These are phyloP conservation scores for Leucaena leucocephala DNA, from an alignment of 306 rosid species.

Conservation along the genomic window DNA sequence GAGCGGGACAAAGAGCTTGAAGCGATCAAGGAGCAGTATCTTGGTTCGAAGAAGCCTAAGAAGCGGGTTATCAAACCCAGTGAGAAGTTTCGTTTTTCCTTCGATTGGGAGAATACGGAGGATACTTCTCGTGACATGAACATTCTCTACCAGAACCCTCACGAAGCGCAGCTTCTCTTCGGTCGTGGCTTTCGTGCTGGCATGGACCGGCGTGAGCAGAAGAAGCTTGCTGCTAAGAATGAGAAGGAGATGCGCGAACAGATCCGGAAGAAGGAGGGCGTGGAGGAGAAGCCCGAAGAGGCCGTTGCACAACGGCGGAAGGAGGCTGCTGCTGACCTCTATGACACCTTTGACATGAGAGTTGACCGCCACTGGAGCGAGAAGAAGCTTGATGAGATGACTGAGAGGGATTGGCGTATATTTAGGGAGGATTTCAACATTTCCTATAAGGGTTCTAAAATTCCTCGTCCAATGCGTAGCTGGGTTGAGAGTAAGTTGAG, in stretches of 20 bases:
- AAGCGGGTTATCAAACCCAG: background rate
- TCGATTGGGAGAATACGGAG: constrained; percentile 6
- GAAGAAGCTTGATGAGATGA: constrained; percentile 10
- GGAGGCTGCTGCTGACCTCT: constrained; percentile 2
- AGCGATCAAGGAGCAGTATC: background rate
- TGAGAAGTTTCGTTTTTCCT: constrained; percentile 1
- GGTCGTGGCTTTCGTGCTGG: background rate
- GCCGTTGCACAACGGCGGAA: background rate
- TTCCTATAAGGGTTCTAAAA: background rate
- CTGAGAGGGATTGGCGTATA: constrained; percentile 4
- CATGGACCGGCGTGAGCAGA: background rate
- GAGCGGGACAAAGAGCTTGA: constrained; percentile 1
- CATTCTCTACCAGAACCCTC: background rate
- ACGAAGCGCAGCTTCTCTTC: constrained; percentile 1
- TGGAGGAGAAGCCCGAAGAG: constrained; percentile 8
- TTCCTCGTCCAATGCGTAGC: background rate
- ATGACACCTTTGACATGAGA: constrained; percentile 5
- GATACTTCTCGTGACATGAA: constrained; percentile 4
- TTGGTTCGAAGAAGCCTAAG: background rate
- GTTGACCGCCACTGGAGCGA: background rate
- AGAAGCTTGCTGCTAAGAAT: background rate
- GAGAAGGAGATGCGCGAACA: constrained; percentile 2
- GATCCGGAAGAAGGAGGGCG: constrained; percentile 10
- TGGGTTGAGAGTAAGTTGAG: constrained; percentile 2
- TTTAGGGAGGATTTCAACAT: constrained; percentile 9